Base-by-base conservation (phyloP, 2,329 filamentous ascomycete species). In the Cladosporium sp. region DNA sequence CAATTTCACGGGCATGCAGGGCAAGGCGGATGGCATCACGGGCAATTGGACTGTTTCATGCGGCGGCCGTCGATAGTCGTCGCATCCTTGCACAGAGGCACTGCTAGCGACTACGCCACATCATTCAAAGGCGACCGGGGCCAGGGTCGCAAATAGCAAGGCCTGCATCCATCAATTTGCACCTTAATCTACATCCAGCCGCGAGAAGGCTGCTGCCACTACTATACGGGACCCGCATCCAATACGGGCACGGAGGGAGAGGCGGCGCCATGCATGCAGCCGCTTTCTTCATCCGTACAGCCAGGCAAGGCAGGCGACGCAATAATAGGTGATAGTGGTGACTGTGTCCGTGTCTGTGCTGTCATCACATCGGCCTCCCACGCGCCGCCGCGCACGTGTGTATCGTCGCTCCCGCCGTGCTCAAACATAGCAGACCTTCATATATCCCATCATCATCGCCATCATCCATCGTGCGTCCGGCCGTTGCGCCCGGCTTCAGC, bases 1-100 rank as follows among this genome's bases (percentile, higher is more conserved):
- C 50, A 53, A 53, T 53, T 53, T 53, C 50, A 20, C 50, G 25
- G 28, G 28, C 36, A 19, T 53, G 37, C 50, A 53, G 50, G 37
- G 50, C 35, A 4, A 17, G 28, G 22, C 17, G 17, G 47, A 34
- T 35, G 47, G 28, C 47, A 36, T 40, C 37, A 40, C 37, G 37
- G 37, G 17, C 20, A 19, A n/a, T 39, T 39, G 37, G 49, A 34
- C 49, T 52, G 49, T 52, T 52, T 52, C 49, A 50, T 50, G 42
- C 42, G 3, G 17, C 32, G 49, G 19, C 32, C 32, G 49, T 52
- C 49, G 35, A 52, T 39, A 52, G 49, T 52, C 19, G 15, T 3
- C 15, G 22, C 49, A 52, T 52, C 49, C 24, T 45, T 45, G 22
- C 42, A 32, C 28, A 32, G 28, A 32, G 28, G 28, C 28, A 32